These are phyloP conservation scores for Rhodofomes roseus DNA, from an alignment of 1,284 basidiomycete genomes.

Conservation along the genomic window DNA sequence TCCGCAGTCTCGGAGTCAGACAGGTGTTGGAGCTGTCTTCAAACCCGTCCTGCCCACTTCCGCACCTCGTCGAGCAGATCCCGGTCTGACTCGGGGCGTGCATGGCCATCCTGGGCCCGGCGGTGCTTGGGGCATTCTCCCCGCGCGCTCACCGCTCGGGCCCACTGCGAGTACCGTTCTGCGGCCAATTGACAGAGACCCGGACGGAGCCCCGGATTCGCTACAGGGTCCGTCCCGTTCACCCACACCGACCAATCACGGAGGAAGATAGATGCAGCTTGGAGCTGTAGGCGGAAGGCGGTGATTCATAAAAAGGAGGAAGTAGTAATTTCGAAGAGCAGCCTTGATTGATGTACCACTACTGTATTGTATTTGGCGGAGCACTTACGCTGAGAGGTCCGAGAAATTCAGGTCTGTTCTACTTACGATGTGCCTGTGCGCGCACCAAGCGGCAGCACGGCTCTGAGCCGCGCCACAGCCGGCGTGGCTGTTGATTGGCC, in stretches of 20 bases:
- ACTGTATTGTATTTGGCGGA: not conserved
- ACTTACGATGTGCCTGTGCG: too few relatives aligned
- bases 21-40: not conserved
- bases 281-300: not conserved
- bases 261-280: not conserved
- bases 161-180: conserved; percentile 21
- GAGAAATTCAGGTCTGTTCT: too few relatives aligned
- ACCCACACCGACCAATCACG: not conserved
- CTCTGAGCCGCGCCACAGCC: not conserved
- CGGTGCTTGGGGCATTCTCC: conserved; percentile 10
- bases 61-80: not conserved
- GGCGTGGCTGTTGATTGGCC: not conserved
- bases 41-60: not conserved
- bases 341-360: not conserved
- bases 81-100: not conserved
- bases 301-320: not conserved
- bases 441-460: too few relatives aligned
- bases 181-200: conserved; percentile 3
- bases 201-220: not conserved
- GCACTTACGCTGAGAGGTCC: too few relatives aligned
- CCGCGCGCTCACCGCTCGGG: conserved; percentile 21
- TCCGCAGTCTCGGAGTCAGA: not conserved
- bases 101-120: not conserved
- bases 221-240: not conserved
- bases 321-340: not conserved